Evolutionary conservation across 2,329 filamentous ascomycete genomes (phyloP), one percentile per base, ranked within the genome.

Genomic region (Cladosporium sp.): DNA sequence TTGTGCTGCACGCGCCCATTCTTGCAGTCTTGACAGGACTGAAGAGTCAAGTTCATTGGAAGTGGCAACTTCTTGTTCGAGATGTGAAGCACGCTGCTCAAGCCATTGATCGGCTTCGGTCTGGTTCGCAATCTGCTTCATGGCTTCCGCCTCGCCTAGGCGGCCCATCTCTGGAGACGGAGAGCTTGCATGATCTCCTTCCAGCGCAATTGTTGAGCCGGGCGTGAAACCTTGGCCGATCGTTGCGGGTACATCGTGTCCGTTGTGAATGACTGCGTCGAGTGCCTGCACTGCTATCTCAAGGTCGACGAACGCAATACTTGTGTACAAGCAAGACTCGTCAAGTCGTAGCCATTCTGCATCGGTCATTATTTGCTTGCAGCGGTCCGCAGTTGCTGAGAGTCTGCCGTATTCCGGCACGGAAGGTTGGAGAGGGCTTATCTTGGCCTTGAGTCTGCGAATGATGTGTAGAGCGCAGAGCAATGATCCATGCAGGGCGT

Each of bases 401-500:
- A 51, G 40, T 29, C 9, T 19, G 22, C 13, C 40, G 20, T 43
- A 29, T 2, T 30, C 48, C 12, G 30, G 17, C 8, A 22, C 40
- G 12, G 17, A 8, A n/a, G 45, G 22, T 12, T 5, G 19, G 13
- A n/a, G 18, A 18, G 37, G 45, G 24, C 29, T 8, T n/a, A 51
- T 17, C n/a, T 44, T 38, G 9, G 40, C 41, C 17, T 50, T 27
- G 20, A 52, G 41, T 38, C 34, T 54, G 22, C 20, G 36, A 13
- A 58, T 39, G 13, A 59, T 18, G 47, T 69, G 63, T 30, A 56
- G 62, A 4, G 56, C 56, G 20, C 54, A 58, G 4, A 70, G 58
- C 9, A 70, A 48, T n/a, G 53, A 32, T 4, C 68, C 68, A 54
- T 70, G 68, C 8, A 62, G 24, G 7, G 52, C 54, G 42, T 70